Percentiles rank a stretch among this genome's conserved stretches.
These are phyloP conservation scores for Botrytis porri DNA, from an alignment of 2,329 filamentous ascomycete genomes.

Conservation along the genomic window DNA sequence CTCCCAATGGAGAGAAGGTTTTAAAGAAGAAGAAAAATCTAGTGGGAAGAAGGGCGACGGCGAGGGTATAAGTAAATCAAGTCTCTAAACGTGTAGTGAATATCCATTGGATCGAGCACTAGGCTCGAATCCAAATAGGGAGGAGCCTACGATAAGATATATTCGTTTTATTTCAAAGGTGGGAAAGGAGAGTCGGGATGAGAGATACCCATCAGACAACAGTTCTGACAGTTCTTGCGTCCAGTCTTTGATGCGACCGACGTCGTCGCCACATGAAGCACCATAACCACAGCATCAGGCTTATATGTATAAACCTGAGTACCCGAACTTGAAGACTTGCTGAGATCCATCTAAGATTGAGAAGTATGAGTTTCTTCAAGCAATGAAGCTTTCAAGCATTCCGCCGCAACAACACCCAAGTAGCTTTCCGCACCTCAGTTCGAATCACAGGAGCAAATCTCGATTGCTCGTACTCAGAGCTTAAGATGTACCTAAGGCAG, in stretches of 20 bases:
- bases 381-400: no score
- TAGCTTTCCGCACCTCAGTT: neutral
- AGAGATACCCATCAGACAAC: neutral
- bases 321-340: no score
- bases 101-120: neutral
- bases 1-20: neutral
- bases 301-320: no score
- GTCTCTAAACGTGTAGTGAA: neutral
- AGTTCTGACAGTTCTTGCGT: neutral
- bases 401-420: neutral
- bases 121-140: neutral
- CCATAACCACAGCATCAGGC: neutral
- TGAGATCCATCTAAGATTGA: neutral
- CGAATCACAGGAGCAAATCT: neutral
- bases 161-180: neutral
- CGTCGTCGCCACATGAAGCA: neutral
- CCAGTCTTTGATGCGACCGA: neutral
- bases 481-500: no score
- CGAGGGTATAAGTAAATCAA: neutral
- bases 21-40: neutral
- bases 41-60: neutral
- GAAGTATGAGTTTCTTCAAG: neutral
- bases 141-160: neutral
- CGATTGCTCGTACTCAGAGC: neutral
- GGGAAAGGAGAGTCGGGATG: neutral